These are phyloP conservation scores for Boletus tylopilopsis DNA, from an alignment of 768 basidiomycete genomes.

Conservation along the genomic window DNA sequence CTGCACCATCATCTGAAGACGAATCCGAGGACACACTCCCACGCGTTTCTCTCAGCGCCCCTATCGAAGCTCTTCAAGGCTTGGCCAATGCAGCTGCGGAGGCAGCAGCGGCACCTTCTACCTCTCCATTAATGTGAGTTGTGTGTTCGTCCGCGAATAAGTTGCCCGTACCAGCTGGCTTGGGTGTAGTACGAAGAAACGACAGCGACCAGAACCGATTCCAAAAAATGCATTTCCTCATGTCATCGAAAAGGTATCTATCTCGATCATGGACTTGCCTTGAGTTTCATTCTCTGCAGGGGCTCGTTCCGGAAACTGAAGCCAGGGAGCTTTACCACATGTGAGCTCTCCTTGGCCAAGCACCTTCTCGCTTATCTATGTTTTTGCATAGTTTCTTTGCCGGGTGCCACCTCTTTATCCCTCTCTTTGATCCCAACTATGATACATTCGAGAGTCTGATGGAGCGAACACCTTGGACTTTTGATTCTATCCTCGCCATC, in stretches of 20 bases:
- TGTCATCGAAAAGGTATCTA: conserved; percentile 75
- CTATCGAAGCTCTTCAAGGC: conserved; percentile 91
- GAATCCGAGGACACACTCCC: conserved; percentile 89
- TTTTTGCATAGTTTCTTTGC: conserved; percentile 74
- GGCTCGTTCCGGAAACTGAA: conserved; percentile 80
- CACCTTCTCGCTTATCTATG: conserved; percentile 1
- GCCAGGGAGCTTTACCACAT: conserved; percentile 91
- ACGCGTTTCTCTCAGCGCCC: conserved; percentile 79
- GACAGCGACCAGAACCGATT: conserved; percentile 79
- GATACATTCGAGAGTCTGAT: conserved; percentile 91
- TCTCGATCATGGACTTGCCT: background rate
- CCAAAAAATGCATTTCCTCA: conserved; percentile 85
- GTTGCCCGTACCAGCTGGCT: background rate
- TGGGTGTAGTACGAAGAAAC: conserved; percentile 58
- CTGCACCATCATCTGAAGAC: conserved; percentile 83
- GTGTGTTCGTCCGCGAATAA: background rate
- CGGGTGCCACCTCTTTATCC: conserved; percentile 95
- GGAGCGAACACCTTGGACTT: conserved; percentile 94
- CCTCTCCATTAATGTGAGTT: conserved; percentile 54
- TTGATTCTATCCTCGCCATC: conserved; percentile 89
- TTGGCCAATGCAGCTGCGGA: conserved; percentile 95
- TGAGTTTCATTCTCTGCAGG: conserved; percentile 40
- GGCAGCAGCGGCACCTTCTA: conserved; percentile 76
- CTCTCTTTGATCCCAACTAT: conserved; percentile 88
- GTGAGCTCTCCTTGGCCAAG: conserved; percentile 40